These are phyloP conservation scores for Stagonosporopsis tanaceti DNA, from an alignment of 2,329 filamentous ascomycete species.

Conservation along the genomic window DNA sequence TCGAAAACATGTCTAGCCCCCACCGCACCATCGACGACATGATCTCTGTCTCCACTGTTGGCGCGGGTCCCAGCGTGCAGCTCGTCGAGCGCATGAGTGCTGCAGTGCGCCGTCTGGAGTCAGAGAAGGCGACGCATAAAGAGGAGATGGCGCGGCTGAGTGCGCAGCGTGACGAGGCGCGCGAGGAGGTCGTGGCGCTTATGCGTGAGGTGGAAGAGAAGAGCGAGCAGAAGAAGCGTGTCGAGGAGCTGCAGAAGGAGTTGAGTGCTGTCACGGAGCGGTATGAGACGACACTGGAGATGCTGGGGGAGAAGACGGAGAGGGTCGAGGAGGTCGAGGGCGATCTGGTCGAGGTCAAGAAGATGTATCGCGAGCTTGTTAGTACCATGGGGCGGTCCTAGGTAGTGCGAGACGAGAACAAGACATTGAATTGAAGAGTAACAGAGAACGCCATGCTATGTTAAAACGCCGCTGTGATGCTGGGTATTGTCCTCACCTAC, in stretches of 20 bases:
- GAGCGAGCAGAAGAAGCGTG: constrained; percentile 65
- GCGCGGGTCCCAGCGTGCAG: constrained; percentile 90
- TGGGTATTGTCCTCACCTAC: constrained; percentile 19
- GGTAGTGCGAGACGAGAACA: neutral
- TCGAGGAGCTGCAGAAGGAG: constrained; percentile 72
- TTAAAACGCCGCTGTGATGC: constrained; percentile 14
- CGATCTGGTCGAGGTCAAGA: constrained; percentile 92
- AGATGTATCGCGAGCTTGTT: constrained; percentile 92
- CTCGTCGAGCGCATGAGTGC: constrained; percentile 96
- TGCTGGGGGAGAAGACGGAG: constrained; percentile 97
- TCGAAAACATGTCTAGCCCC: constrained; percentile 66
- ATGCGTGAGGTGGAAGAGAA: constrained; percentile 86
- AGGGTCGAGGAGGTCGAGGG: constrained; percentile 87
- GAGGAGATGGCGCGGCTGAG: constrained; percentile 85
- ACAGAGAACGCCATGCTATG: neutral
- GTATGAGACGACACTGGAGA: constrained; percentile 90
- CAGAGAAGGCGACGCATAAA: constrained; percentile 85
- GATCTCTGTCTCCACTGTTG: constrained; percentile 87
- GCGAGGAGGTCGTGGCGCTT: constrained; percentile 86
- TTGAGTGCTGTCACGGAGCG: constrained; percentile 74
- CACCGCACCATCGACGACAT: constrained; percentile 75
- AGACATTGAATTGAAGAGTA: neutral
- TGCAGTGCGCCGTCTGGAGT: constrained; percentile 87
- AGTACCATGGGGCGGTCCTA: constrained; percentile 68
- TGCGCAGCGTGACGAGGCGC: constrained; percentile 87